These are phyloP conservation scores for Parathielavia appendiculata DNA, from an alignment of 495 filamentous ascomycete genomes.

Conservation along the genomic window DNA sequence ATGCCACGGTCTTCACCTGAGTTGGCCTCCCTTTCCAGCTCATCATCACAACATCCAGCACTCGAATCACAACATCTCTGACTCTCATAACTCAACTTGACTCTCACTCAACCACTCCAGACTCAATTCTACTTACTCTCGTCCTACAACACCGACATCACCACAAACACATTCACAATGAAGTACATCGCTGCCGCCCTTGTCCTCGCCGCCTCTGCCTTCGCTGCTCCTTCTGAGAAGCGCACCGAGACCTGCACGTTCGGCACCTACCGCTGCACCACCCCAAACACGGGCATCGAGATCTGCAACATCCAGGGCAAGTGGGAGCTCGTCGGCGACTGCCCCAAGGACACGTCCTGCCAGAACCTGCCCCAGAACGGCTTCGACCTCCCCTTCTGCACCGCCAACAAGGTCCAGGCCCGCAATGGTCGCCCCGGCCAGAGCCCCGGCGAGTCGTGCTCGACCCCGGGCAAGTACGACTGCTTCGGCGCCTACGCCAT, in stretches of 20 bases:
- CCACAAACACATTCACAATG: slow-evolving; percentile 18
- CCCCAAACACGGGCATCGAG: slow-evolving; percentile 25
- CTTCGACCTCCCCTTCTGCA: slow-evolving; percentile 26
- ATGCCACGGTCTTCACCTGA: not conserved
- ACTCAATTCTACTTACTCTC: not conserved
- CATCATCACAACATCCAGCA: slow-evolving; percentile 9
- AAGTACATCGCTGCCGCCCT: slow-evolving; percentile 18
- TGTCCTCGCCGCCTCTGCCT: slow-evolving; percentile 16
- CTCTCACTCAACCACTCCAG: not conserved
- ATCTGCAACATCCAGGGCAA: slow-evolving; percentile 22
- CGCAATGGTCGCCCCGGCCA: slow-evolving; percentile 19
- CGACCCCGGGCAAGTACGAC: slow-evolving; percentile 20
- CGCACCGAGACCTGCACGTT: slow-evolving; percentile 20
- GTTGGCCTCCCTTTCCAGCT: not conserved
- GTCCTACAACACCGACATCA: not conserved
- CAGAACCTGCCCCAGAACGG: slow-evolving; percentile 22
- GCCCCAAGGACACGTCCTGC: slow-evolving; percentile 19
- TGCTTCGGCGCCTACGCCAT: slow-evolving; percentile 24
- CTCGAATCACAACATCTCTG: slow-evolving; percentile 6
- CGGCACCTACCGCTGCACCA: slow-evolving; percentile 27
- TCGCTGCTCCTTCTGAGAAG: slow-evolving; percentile 15
- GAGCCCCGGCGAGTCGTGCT: slow-evolving; percentile 21
- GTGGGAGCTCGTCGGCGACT: slow-evolving; percentile 24
- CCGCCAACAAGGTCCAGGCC: not conserved
- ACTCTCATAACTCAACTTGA: slow-evolving; percentile 3